Conservation (phyloP, 441 rosid genomes). For the Metrosideros polymorpha region DNA sequence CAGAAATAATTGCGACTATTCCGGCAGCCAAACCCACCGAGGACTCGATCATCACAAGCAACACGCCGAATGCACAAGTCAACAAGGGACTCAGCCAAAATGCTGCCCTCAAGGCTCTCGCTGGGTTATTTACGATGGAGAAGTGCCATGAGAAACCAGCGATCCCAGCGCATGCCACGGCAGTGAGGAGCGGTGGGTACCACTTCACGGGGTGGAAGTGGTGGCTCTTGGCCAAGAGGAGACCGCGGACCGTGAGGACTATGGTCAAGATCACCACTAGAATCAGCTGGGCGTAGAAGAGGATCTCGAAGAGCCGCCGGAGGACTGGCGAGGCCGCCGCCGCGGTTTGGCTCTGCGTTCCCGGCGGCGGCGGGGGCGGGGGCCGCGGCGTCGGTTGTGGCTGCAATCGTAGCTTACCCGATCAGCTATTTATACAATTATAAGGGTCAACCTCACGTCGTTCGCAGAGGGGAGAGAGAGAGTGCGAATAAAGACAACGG, state of each 20-base stretch:
- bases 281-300: constrained; percentile 47
- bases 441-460: neutral
- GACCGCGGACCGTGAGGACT: constrained; percentile 50
- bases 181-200: constrained; percentile 70
- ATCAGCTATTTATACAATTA: neutral
- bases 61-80: constrained; percentile 46
- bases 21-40: constrained; percentile 41
- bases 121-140: constrained; percentile 30
- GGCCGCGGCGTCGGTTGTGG: neutral
- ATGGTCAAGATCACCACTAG: constrained; percentile 32
- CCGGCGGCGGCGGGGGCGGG: neutral
- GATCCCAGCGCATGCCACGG: constrained; percentile 39
- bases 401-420: neutral
- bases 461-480: neutral
- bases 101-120: constrained; percentile 42
- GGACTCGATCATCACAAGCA: constrained; percentile 44
- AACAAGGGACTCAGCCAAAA: constrained; percentile 66
- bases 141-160: constrained; percentile 46
- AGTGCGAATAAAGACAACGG: neutral
- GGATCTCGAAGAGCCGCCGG: constrained; percentile 38
- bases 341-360: neutral
- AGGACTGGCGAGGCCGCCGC: constrained; percentile 21
- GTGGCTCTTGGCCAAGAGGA: constrained; percentile 29
- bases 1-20: constrained; percentile 29
- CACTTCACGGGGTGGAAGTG: constrained; percentile 63